Percentiles rank a stretch among this genome's conserved stretches.
These are phyloP conservation scores for Stachybotrys chartarum DNA, from an alignment of 2,329 filamentous ascomycete species.

Conservation along the genomic window DNA sequence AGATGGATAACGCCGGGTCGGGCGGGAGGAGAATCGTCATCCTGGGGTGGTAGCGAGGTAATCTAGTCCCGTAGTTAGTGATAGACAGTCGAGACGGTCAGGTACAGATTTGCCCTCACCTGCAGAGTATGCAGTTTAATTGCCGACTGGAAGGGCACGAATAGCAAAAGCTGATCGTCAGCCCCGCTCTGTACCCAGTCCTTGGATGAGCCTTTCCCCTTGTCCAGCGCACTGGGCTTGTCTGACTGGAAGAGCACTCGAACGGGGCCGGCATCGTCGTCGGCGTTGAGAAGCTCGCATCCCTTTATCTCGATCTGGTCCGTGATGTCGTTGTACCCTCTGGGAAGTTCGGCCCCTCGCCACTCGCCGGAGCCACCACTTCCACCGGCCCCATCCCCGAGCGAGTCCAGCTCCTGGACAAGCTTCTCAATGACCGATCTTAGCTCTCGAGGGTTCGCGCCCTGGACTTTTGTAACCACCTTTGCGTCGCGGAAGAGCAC, in stretches of 20 bases:
- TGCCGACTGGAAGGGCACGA: slow-evolving; percentile 78
- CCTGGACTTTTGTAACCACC: slow-evolving; percentile 61
- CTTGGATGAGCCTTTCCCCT: slow-evolving; percentile 45
- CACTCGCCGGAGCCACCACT: slow-evolving; percentile 45
- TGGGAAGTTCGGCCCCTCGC: slow-evolving; percentile 68
- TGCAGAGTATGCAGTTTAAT: slow-evolving; percentile 82
- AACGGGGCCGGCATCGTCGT: slow-evolving; percentile 67
- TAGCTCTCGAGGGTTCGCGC: slow-evolving; percentile 66
- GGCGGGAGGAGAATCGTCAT: slow-evolving; percentile 69
- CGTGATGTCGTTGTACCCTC: slow-evolving; percentile 78
- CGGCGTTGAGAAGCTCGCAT: slow-evolving; percentile 81
- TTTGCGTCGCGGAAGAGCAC: slow-evolving; percentile 73
- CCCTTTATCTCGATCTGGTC: slow-evolving; percentile 72
- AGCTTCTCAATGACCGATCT: slow-evolving; percentile 66
- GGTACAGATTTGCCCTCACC: slow-evolving; percentile 28
- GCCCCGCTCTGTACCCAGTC: slow-evolving; percentile 97
- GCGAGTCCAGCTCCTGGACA: slow-evolving; percentile 55
- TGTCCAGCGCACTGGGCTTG: slow-evolving; percentile 58
- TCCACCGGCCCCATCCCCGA: slow-evolving; percentile 36
- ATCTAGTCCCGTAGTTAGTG: slow-evolving; percentile 47
- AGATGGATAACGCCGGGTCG: slow-evolving; percentile 78
- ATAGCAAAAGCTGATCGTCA: slow-evolving; percentile 93
- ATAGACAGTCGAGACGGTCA: not conserved
- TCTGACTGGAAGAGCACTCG: slow-evolving; percentile 63
- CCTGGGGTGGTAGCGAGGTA: slow-evolving; percentile 67